These are phyloP conservation scores for Alternaria longipes DNA, from an alignment of 2,329 filamentous ascomycete species.

Conservation along the genomic window DNA sequence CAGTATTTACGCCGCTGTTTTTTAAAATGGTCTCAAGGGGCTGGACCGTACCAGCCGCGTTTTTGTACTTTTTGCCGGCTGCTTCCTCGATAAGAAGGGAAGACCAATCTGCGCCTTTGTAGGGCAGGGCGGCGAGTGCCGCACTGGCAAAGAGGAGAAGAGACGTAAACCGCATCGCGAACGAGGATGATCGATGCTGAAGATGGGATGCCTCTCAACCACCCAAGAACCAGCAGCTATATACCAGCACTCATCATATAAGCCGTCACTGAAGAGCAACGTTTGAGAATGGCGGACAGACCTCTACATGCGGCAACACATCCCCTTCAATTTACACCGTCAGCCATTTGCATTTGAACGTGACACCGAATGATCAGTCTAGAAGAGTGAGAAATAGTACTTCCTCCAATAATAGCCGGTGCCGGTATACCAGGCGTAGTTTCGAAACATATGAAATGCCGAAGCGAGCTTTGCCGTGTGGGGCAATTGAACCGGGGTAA, in stretches of 20 bases:
- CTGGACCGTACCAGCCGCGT: conserved; percentile 60
- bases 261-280: not conserved
- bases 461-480: conserved; percentile 6
- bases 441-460: conserved; percentile 17
- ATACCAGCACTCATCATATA: not conserved
- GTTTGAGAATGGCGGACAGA: conserved; percentile 1
- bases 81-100: conserved; percentile 71
- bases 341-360: not conserved
- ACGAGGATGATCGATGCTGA: not conserved
- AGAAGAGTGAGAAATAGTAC: conserved; percentile 1
- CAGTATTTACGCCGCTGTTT: conserved; percentile 71
- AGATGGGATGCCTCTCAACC: not conserved
- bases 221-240: not conserved
- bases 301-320: conserved; percentile 4
- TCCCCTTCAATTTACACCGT: conserved; percentile 2
- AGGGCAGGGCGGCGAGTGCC: conserved; percentile 62
- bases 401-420: conserved; percentile 17
- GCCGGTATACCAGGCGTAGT: conserved; percentile 5
- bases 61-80: conserved; percentile 69
- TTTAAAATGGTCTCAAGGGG: conserved; percentile 71
- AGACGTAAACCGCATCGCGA: conserved; percentile 41
- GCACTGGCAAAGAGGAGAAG: conserved; percentile 32
- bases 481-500: conserved; percentile 3
- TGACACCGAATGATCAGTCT: not conserved
- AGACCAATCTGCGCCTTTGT: conserved; percentile 76